Base-by-base conservation (phyloP, 805 yeast species). In the Dipodascopsis uninucleata region DNA sequence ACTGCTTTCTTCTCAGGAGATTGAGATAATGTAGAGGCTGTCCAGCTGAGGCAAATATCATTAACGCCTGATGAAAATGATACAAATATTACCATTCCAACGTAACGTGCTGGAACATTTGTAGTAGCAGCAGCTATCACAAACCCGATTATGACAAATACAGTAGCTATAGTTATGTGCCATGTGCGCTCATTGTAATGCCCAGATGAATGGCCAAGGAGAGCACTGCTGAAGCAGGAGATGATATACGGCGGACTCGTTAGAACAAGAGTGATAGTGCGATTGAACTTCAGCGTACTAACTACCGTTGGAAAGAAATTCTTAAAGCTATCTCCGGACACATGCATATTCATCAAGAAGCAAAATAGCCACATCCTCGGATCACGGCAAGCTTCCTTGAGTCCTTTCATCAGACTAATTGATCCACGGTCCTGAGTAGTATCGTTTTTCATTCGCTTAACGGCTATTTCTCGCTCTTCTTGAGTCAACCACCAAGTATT, bases 301-400 rank as follows among this genome's bases (percentile, higher is more conserved):
- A 78, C 79, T 25, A 78, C 75, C 1, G 79, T 68, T 24, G 82
- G 82, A 67, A 76, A 77, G 61, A 75, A 78, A 58, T 77, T 73
- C 5, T 79, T 74, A 32, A 75, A 36, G 12, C 46, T 41, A 23
- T 46, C 51, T 12, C 48, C 43, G 3, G 55, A 38, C 10, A 39
- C 41, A 28, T 46, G 45, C 28, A 47, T 36, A 21, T 39, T 47
- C 43, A 38, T 40, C 26, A 50, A 28, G 14, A 52, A 23, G 17
- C 35, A 24, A 25, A 43, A 40, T 10, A 44, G 17, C 36, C 50
- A 50, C 17, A 43, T 39, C 6, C 47, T 36, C 32, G 41, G 47
- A 34, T 49, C 56, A n/a, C 12, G 14, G 16, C 28, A 18, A 12
- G 47, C 41, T 14, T 29, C 38, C 37, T 39, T 31, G 8, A 52